Percentiles rank a stretch among this genome's conserved stretches.
These are phyloP conservation scores for Stephania yunnanensis DNA, from an alignment of 164 flowering plant genomes.

Conservation along the genomic window DNA sequence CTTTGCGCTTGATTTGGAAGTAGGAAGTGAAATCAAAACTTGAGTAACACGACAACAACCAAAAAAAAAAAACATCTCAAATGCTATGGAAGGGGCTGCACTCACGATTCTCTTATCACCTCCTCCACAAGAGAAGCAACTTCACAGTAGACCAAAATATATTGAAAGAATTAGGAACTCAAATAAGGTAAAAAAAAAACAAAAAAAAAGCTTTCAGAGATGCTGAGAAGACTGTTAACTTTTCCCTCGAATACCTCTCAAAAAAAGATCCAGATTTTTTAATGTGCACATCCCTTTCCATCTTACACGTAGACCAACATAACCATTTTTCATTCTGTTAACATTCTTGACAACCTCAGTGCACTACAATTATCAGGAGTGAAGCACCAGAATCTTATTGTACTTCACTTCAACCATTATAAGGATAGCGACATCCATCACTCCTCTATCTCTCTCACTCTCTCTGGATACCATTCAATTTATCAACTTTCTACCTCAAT, in stretches of 20 bases:
- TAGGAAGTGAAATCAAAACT: not conserved
- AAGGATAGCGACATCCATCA: conserved; percentile 21
- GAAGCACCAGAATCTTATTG: conserved; percentile 35
- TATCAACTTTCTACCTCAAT: conserved; percentile 18
- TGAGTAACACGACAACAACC: not conserved
- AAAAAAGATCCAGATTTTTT: conserved; percentile 6
- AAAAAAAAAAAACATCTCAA: not conserved
- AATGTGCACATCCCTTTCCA: conserved; percentile 1
- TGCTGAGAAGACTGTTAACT: not conserved
- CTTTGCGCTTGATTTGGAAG: not conserved
- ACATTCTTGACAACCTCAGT: conserved; percentile 7
- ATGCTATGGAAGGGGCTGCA: not conserved
- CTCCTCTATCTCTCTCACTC: conserved; percentile 20
- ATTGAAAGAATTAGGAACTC: not conserved
- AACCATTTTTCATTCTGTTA: conserved; percentile 9
- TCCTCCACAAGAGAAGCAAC: not conserved
- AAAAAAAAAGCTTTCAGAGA: not conserved
- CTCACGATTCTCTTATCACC: not conserved
- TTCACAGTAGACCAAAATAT: not conserved
- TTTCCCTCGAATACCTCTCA: not conserved
- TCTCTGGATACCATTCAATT: conserved; percentile 19
- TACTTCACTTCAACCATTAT: conserved; percentile 30
- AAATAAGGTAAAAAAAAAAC: not conserved
- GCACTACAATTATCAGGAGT: conserved; percentile 6
- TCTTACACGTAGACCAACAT: conserved; percentile 12